A percentile compares a stretch with the other conserved stretches of the same genome.
Conservation (phyloP, 2,329 filamentous ascomycete species). For the Paecilomyces fulvus region DNA sequence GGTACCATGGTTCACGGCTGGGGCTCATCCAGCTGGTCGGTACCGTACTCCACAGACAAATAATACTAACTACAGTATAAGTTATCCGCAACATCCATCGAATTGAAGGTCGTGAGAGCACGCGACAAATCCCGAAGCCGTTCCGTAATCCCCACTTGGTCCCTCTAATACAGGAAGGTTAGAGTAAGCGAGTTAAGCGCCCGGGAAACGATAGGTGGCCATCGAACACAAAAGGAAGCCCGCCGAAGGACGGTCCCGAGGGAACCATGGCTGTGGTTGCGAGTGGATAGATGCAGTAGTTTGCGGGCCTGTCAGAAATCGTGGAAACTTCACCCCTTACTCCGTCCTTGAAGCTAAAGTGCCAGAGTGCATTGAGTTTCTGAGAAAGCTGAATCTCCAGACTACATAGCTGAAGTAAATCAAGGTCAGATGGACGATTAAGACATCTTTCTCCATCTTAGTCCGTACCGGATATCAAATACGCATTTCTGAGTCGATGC, state of each 20-base stretch:
- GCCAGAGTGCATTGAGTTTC: background rate
- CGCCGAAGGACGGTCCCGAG: background rate
- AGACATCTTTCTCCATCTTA: background rate
- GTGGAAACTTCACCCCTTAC: background rate
- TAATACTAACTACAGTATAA: background rate
- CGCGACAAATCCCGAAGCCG: background rate
- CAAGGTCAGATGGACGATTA: background rate
- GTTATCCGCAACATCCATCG: background rate
- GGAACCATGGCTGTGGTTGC: background rate
- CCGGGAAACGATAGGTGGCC: background rate
- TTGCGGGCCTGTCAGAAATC: background rate
- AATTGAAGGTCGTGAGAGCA: background rate
- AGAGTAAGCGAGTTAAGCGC: background rate
- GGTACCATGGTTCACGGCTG: background rate
- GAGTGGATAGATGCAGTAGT: background rate
- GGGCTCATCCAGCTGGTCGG: background rate
- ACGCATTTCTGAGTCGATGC: background rate
- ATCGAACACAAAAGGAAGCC: background rate
- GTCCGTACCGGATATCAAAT: background rate
- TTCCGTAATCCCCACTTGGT: background rate
- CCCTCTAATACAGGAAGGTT: background rate
- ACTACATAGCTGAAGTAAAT: background rate
- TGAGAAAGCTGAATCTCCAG: background rate
- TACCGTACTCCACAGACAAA: background rate
- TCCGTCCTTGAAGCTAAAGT: background rate